Conservation (phyloP, 768 basidiomycete genomes). For the Sarcomyxa edulis region DNA sequence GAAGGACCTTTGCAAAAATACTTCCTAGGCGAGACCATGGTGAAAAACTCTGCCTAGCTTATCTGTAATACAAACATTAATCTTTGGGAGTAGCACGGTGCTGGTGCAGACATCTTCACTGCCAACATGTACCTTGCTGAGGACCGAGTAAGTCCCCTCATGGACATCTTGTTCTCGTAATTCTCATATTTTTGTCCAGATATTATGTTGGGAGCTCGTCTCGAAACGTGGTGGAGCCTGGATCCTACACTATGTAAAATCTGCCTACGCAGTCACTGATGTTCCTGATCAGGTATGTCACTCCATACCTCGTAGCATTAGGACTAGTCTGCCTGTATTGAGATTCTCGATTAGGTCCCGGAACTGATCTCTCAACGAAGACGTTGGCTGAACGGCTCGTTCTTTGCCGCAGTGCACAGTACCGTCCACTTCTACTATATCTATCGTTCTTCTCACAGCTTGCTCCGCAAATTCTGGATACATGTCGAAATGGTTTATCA, state of each 20-base stretch:
- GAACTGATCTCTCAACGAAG: constrained; percentile 93
- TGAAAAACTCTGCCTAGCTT: constrained; percentile 19
- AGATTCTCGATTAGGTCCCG: constrained; percentile 52
- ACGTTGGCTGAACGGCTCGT: constrained; percentile 96
- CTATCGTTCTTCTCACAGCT: constrained; percentile 82
- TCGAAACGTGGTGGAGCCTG: constrained; percentile 89
- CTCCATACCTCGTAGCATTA: neutral
- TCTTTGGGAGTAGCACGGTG: constrained; percentile 73
- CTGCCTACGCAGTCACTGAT: constrained; percentile 88
- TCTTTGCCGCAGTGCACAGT: constrained; percentile 95
- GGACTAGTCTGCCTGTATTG: neutral
- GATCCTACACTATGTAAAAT: constrained; percentile 96
- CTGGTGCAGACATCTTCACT: constrained; percentile 87
- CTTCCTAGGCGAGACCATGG: constrained; percentile 95
- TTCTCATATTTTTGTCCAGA: constrained; percentile 31
- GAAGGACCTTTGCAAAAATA: constrained; percentile 93
- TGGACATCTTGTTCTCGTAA: no score
- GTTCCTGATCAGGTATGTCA: constrained; percentile 81
- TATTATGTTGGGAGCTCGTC: constrained; percentile 96
- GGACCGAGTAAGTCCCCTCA: constrained; percentile 51
- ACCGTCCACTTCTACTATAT: constrained; percentile 93
- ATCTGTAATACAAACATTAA: neutral
- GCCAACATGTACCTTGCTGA: constrained; percentile 97
- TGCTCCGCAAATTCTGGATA: constrained; percentile 87
- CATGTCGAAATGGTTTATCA: constrained; percentile 94